Percentiles rank a stretch among this genome's conserved stretches.
Conservation (phyloP, 1,284 basidiomycete genomes). For the Microbotryomycetes sp. region DNA sequence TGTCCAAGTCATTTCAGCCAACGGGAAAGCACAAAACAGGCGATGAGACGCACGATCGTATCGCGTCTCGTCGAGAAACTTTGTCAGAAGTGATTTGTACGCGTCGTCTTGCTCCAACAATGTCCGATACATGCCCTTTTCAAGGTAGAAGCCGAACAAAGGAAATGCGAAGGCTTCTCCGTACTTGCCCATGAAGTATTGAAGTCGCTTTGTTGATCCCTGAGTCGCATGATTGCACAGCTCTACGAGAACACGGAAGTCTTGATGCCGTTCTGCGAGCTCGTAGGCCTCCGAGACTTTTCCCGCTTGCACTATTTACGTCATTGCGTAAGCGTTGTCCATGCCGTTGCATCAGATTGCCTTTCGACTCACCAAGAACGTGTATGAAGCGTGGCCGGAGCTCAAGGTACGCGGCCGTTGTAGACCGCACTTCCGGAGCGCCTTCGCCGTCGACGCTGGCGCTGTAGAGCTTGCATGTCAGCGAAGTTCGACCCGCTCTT, state of each 20-base stretch:
- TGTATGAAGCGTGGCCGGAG: conserved; percentile 66
- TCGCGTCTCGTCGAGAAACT: conserved; percentile 60
- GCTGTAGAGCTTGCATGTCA: background rate
- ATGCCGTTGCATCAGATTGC: conserved; percentile 50
- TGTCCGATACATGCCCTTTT: conserved; percentile 49
- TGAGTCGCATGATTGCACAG: conserved; percentile 36
- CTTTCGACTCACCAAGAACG: conserved; percentile 56
- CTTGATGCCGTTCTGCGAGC: conserved; percentile 43
- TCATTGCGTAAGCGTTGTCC: conserved; percentile 65
- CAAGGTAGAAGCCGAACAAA: conserved; percentile 64
- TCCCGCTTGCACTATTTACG: conserved; percentile 53
- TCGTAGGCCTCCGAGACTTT: conserved; percentile 39
- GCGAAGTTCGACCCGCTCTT: background rate
- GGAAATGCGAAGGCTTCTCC: conserved; percentile 77
- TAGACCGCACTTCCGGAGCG: conserved; percentile 49
- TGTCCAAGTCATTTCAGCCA: background rate
- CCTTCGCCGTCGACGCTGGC: conserved; percentile 10
- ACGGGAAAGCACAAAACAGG: background rate
- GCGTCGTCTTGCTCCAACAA: conserved; percentile 65
- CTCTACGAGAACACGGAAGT: conserved; percentile 43
- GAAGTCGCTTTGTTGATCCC: conserved; percentile 39
- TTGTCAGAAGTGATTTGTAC: conserved; percentile 59
- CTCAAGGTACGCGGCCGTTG: conserved; percentile 58
- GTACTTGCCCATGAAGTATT: conserved; percentile 70
- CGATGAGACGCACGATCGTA: conserved; percentile 50